Conservation (phyloP, 2,329 filamentous ascomycete genomes). For the Curvularia sp. region DNA sequence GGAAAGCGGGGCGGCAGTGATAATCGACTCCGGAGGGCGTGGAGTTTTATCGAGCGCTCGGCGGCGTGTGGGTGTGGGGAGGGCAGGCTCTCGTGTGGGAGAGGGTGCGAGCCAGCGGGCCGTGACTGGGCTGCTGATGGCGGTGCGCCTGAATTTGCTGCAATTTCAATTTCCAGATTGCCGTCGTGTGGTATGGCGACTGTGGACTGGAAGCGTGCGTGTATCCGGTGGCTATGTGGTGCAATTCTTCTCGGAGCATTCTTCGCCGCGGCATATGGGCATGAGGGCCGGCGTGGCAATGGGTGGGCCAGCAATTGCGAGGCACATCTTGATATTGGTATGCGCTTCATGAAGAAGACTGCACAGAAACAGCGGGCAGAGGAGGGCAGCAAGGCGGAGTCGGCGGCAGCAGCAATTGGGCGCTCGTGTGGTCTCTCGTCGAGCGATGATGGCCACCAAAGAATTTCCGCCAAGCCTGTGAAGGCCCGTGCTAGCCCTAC, state of each 20-base stretch:
- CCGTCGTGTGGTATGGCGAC: constrained; percentile 21
- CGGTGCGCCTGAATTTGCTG: constrained; percentile 15
- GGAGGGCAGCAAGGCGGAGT: constrained; percentile 22
- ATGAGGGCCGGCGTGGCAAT: constrained; percentile 55
- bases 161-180: constrained; percentile 23
- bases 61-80: constrained; percentile 75
- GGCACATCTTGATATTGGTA: constrained; percentile 67
- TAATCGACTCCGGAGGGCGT: constrained; percentile 89
- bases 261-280: constrained; percentile 38
- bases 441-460: constrained; percentile 37
- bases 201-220: constrained; percentile 35
- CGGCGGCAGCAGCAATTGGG: constrained; percentile 32
- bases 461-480: constrained; percentile 45
- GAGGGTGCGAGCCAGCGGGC: constrained; percentile 4
- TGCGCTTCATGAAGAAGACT: constrained; percentile 63
- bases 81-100: constrained; percentile 60
- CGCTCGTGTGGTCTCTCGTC: constrained; percentile 37
- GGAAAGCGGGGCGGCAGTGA: constrained; percentile 82
- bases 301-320: constrained; percentile 63
- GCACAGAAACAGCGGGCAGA: constrained; percentile 10
- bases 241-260: constrained; percentile 34
- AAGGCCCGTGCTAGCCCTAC: constrained; percentile 24
- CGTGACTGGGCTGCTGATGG: constrained; percentile 16
- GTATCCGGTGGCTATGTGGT: constrained; percentile 42
- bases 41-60: constrained; percentile 81